Base-by-base conservation (phyloP, 2,329 filamentous ascomycete species). In the Aspergillus caelatus region DNA sequence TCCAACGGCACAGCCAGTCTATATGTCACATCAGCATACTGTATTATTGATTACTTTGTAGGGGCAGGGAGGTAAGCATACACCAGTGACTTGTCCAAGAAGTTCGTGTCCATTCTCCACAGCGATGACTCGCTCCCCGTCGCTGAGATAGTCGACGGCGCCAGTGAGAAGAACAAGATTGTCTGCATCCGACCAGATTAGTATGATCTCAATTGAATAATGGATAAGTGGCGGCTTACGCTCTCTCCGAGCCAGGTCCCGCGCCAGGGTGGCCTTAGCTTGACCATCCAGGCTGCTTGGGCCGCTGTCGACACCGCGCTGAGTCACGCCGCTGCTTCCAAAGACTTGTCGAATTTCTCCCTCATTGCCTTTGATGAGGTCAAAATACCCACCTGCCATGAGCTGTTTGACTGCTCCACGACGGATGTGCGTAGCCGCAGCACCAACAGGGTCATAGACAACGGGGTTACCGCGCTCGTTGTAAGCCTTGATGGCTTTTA, bases 301-400 rank as follows among this genome's bases (percentile, higher is more conserved):
- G 1, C 85, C 86, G 66, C 89, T 92, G 78, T 98, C 94, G 12
- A 98, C 94, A 56, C 94, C 94, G 50, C 90, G 88, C 78, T 97
- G 94, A 67, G 88, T 86, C 2, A 82, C 79, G 12, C 77, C 77
- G 28, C 75, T 78, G 50, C 85, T 82, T 48, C 90, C 90, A 45
- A 85, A 86, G 0, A 94, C 88, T 3, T 91, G 89, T 55, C 86
- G 83, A 65, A 98, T 93, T 77, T 98, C 95, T 60, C 90, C 88
- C 75, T 96, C 92, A 78, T 98, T 98, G 56, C 94, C 94, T 76
- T 98, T 98, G 78, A 98, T 94, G 48, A 97, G 83, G 76, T 92
- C 88, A 71, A 96, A 91, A 76, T 92, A 92, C 45, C 93, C 93
- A 3, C 83, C 84, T 0, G 86, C 81, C 72, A 97, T 83, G 43